These are phyloP conservation scores for Globisporangium cylindrosporum DNA, from an alignment of 352 stramenopile species.

Conservation along the genomic window DNA sequence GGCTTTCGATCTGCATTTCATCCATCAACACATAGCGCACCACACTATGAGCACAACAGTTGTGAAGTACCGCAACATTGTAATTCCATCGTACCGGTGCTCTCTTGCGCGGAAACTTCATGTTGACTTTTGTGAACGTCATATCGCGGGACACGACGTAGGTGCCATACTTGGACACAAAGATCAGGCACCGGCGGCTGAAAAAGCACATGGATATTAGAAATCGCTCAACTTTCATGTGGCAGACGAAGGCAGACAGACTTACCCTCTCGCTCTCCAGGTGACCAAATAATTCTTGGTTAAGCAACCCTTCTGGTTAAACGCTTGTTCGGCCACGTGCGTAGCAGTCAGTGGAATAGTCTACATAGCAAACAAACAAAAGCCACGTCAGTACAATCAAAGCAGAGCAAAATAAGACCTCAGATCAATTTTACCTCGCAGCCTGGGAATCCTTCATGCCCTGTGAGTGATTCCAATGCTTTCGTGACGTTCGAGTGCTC, in stretches of 20 bases:
- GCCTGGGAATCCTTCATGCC: conserved; percentile 72
- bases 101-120: conserved; percentile 84
- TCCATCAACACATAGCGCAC: background rate
- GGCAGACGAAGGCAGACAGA: background rate
- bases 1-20: conserved; percentile 47
- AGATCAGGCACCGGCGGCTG: conserved; percentile 78
- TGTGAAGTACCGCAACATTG: background rate
- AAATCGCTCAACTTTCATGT: background rate
- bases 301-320: conserved; percentile 67
- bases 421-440: conserved; percentile 54
- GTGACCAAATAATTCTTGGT: conserved; percentile 85
- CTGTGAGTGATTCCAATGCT: conserved; percentile 68
- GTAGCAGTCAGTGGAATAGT: conserved; percentile 84
- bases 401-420: background rate
- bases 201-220: conserved; percentile 11
- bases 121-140: conserved; percentile 85
- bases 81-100: conserved; percentile 36
- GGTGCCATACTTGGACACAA: conserved; percentile 57
- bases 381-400: background rate
- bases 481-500: conserved; percentile 54
- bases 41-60: conserved; percentile 2
- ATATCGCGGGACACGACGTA: conserved; percentile 82
- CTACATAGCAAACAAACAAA: conserved; percentile 26
- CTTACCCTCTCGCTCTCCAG: conserved; percentile 79
- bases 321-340: conserved; percentile 69